Evolutionary conservation across 495 filamentous ascomycete genomes (phyloP).

Genomic region (Daldinia loculata): DNA sequence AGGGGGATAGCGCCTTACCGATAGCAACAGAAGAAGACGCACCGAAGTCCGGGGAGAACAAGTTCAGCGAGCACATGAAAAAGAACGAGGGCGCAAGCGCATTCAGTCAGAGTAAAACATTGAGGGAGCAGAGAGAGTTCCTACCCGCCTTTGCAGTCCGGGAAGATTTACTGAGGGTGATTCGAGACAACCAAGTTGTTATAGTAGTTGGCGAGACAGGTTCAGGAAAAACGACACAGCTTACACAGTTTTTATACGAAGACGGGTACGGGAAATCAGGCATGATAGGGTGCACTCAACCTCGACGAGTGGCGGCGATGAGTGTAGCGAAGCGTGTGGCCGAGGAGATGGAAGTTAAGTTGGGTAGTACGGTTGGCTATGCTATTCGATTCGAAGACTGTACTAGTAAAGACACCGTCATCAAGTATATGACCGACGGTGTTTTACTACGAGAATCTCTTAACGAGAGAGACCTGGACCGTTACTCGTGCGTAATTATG

Average conservation of each 20-base stretch:
- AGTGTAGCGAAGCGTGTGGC: slow-evolving; percentile 98
- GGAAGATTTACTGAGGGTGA: slow-evolving; percentile 92
- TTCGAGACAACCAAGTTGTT: slow-evolving; percentile 95
- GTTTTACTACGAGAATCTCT: slow-evolving; percentile 93
- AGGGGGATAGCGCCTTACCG: slow-evolving; percentile 85
- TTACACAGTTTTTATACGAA: slow-evolving; percentile 94
- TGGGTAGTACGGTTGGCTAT: slow-evolving; percentile 91
- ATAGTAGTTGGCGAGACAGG: slow-evolving; percentile 97
- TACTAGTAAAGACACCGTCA: slow-evolving; percentile 90
- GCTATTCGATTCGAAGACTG: slow-evolving; percentile 99
- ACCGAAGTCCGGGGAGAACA: slow-evolving; percentile 60
- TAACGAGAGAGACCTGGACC: slow-evolving; percentile 89
- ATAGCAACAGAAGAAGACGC: slow-evolving; percentile 76
- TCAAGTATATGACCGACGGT: slow-evolving; percentile 99
- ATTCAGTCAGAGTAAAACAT: slow-evolving; percentile 90
- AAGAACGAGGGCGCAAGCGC: slow-evolving; percentile 87
- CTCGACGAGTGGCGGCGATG: slow-evolving; percentile 96
- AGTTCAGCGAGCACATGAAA: slow-evolving; percentile 91
- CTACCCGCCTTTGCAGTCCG: slow-evolving; percentile 96
- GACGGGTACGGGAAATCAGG: slow-evolving; percentile 88
- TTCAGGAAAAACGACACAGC: slow-evolving; percentile 95
- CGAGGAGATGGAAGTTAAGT: slow-evolving; percentile 98
- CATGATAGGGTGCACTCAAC: slow-evolving; percentile 95
- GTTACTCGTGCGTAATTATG: slow-evolving; percentile 99
- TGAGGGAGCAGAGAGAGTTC: slow-evolving; percentile 92